Evolutionary conservation across 192 early-diverging fungal genomes (phyloP).

Genomic region (Podila horticola): DNA sequence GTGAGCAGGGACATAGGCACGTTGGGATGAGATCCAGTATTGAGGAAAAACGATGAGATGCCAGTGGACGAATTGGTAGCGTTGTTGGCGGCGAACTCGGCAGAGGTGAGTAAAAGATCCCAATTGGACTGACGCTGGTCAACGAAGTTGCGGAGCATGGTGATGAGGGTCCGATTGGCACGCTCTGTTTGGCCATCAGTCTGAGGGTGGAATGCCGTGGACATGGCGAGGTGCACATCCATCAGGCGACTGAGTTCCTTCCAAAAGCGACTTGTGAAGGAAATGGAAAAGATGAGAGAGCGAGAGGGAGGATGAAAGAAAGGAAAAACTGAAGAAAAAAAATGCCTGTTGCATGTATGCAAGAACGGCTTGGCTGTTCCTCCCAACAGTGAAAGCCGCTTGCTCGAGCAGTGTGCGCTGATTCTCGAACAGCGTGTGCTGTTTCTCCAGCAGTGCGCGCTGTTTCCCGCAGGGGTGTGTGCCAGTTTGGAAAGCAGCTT

Average conservation of each 20-base stretch:
- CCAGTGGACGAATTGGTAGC: conserved; percentile 23
- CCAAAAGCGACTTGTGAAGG: conserved; percentile 59
- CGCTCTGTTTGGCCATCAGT: conserved; percentile 48
- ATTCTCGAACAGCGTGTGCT: too few relatives aligned
- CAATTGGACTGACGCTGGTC: conserved; percentile 46
- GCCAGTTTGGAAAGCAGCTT: too few relatives aligned
- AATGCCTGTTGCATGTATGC: too few relatives aligned
- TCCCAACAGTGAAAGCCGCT: too few relatives aligned
- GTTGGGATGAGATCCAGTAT: conserved; percentile 25
- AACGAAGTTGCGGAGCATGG: conserved; percentile 2
- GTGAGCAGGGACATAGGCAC: neutral
- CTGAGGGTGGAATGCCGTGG: conserved; percentile 24
- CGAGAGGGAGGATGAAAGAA: too few relatives aligned
- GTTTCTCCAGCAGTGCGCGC: too few relatives aligned
- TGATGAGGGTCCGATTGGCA: conserved; percentile 10
- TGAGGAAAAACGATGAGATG: conserved; percentile 24
- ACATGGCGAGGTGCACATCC: conserved; percentile 38
- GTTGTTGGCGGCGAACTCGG: conserved; percentile 65
- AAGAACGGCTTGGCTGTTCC: too few relatives aligned
- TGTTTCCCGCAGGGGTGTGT: too few relatives aligned
- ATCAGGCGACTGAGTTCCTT: conserved; percentile 27
- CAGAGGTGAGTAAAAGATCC: conserved; percentile 44
- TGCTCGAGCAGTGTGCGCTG: too few relatives aligned
- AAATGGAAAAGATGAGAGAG: too few relatives aligned
- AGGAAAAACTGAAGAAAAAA: too few relatives aligned